phyloP scores from a whole-genome alignment of 441 rosid species.

The Rhodomyrtus psidioides region DNA sequence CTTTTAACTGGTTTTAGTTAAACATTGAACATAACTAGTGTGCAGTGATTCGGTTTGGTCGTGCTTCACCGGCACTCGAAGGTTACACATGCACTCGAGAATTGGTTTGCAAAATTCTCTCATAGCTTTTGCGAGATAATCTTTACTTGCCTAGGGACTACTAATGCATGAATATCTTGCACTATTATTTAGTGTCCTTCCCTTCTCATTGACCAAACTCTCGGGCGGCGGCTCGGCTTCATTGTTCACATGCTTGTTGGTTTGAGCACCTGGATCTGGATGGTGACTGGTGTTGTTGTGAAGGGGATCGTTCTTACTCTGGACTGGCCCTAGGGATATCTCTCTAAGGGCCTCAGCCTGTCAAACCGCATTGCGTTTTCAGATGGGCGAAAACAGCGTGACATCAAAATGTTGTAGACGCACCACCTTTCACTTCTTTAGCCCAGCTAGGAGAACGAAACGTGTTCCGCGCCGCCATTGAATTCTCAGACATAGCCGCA shows the following conservation, averaged over 20 bases:
- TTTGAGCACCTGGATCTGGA: background rate
- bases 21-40: background rate
- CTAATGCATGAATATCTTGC: background rate
- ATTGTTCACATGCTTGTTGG: background rate
- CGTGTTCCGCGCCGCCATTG: background rate
- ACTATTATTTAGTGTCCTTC: background rate
- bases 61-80: background rate
- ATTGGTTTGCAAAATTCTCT: background rate
- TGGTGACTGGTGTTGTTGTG: background rate
- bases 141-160: background rate
- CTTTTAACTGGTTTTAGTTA: background rate
- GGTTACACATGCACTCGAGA: background rate
- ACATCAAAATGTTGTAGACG: background rate
- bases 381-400: background rate
- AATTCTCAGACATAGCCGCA: background rate
- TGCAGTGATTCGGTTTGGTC: background rate
- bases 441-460: background rate
- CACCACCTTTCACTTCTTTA: accelerated
- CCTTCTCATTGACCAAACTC: background rate
- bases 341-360: background rate
- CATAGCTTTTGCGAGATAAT: background rate
- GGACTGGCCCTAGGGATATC: too few species aligned
- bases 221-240: background rate
- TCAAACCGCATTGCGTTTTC: background rate
- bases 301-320: background rate